Evolutionary conservation across 768 basidiomycete species (phyloP).

Genomic region (Kwoniella newhampshirensis): DNA sequence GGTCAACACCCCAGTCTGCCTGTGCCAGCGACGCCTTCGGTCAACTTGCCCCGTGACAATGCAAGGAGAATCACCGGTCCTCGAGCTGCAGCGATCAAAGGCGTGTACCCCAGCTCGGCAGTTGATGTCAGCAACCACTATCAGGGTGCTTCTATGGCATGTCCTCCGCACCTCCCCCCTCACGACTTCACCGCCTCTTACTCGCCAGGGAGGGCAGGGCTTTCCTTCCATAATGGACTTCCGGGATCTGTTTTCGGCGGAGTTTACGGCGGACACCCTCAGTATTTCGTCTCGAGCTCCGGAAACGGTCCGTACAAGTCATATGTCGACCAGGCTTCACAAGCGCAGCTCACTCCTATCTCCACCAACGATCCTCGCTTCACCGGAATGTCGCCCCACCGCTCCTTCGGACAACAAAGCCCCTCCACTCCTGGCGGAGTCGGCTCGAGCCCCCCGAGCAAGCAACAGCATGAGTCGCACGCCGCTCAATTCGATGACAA

Average conservation of each 20-base stretch:
- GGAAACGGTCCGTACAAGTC: constrained; percentile 3
- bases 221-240: constrained; percentile 31
- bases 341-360: constrained; percentile 18
- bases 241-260: constrained; percentile 14
- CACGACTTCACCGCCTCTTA: constrained; percentile 46
- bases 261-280: constrained; percentile 4
- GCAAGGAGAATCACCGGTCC: too few species aligned
- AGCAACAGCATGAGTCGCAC: constrained; percentile 1
- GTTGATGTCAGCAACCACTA: constrained; percentile 20
- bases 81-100: neutral
- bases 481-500: constrained; percentile 2
- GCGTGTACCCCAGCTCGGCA: neutral
- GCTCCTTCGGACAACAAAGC: constrained; percentile 4
- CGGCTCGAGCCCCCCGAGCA: neutral
- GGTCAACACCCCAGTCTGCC: constrained; percentile 47
- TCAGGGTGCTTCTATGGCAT: constrained; percentile 20
- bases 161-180: constrained; percentile 34
- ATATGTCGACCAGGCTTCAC: constrained; percentile 8
- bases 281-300: constrained; percentile 2
- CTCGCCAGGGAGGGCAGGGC: constrained; percentile 45
- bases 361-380: constrained; percentile 4
- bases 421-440: constrained; percentile 1
- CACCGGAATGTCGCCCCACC: constrained; percentile 6
- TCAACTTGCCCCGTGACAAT: too few species aligned
- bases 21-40: constrained; percentile 35